phyloP scores from a whole-genome alignment of 306 rosid genomes.

The Pyrus bretschneideri region DNA sequence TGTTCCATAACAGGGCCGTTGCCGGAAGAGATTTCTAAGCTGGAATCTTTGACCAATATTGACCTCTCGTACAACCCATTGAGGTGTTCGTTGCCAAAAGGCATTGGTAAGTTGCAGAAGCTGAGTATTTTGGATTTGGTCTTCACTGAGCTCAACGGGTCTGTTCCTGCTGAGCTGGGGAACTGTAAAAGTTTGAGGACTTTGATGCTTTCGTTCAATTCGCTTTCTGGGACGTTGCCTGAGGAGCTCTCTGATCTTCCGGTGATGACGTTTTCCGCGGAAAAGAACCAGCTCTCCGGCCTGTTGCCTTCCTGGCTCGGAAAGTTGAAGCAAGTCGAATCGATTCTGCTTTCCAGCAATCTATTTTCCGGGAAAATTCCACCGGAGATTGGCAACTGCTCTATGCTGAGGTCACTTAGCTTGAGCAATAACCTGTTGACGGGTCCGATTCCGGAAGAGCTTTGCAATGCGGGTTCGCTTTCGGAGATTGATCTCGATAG shows the following conservation, averaged over 20 bases:
- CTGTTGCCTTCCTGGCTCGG: slow-evolving; percentile 84
- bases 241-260: slow-evolving; percentile 78
- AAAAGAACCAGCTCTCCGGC: slow-evolving; percentile 78
- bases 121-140: slow-evolving; percentile 52
- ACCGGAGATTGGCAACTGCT: slow-evolving; percentile 80
- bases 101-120: slow-evolving; percentile 62
- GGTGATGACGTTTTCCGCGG: slow-evolving; percentile 64
- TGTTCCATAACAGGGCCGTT: slow-evolving; percentile 81
- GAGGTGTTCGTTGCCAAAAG: slow-evolving; percentile 68
- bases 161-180: slow-evolving; percentile 79
- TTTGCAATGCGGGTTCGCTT: slow-evolving; percentile 67
- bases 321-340: slow-evolving; percentile 45
- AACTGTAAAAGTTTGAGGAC: slow-evolving; percentile 52
- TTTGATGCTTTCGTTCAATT: slow-evolving; percentile 73
- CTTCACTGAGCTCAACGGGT: slow-evolving; percentile 65
- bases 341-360: slow-evolving; percentile 63
- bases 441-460: slow-evolving; percentile 67
- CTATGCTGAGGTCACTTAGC: slow-evolving; percentile 52
- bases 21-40: slow-evolving; percentile 62
- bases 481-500: slow-evolving; percentile 64
- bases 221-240: slow-evolving; percentile 72
- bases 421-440: slow-evolving; percentile 65
- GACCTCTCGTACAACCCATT: slow-evolving; percentile 90
- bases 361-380: slow-evolving; percentile 68
- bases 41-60: slow-evolving; percentile 50